Evolutionary conservation across 2,329 filamentous ascomycete genomes (phyloP).

Genomic region (Colletotrichum agaves): DNA sequence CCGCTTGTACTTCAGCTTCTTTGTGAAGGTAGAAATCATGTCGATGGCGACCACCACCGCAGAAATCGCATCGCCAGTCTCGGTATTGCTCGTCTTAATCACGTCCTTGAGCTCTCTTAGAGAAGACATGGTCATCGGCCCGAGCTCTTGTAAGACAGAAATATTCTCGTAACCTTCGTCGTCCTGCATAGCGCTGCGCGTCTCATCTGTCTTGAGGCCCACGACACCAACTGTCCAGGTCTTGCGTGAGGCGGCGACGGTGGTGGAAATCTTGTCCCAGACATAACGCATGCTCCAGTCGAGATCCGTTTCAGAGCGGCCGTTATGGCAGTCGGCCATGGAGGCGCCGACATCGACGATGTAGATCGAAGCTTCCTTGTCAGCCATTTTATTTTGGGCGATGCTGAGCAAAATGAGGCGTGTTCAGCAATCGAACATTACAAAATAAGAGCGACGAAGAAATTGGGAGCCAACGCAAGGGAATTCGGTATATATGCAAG

Average conservation of each 20-base stretch:
- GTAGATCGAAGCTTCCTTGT: conserved; percentile 93
- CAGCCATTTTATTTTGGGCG: conserved; percentile 71
- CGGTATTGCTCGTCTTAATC: conserved; percentile 75
- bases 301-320: conserved; percentile 80
- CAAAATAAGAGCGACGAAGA: neutral
- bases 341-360: conserved; percentile 88
- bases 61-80: conserved; percentile 85
- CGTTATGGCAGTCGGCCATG: conserved; percentile 80
- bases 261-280: conserved; percentile 87
- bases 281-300: conserved; percentile 92
- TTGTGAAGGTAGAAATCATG: conserved; percentile 84
- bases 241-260: conserved; percentile 73
- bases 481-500: conserved; percentile 7
- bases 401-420: neutral
- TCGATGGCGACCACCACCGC: conserved; percentile 86
- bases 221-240: conserved; percentile 81
- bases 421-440: neutral
- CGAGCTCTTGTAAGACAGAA: conserved; percentile 77
- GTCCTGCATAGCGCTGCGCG: conserved; percentile 73
- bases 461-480: neutral
- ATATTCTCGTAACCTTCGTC: conserved; percentile 85
- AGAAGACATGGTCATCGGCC: conserved; percentile 71
- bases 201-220: conserved; percentile 83
- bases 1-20: conserved; percentile 82
- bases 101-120: conserved; percentile 71